Percentiles rank a stretch among this genome's conserved stretches.
Evolutionary conservation across 805 yeast genomes (phyloP).

Genomic region (Tetrapisispora iriomotensis): DNA sequence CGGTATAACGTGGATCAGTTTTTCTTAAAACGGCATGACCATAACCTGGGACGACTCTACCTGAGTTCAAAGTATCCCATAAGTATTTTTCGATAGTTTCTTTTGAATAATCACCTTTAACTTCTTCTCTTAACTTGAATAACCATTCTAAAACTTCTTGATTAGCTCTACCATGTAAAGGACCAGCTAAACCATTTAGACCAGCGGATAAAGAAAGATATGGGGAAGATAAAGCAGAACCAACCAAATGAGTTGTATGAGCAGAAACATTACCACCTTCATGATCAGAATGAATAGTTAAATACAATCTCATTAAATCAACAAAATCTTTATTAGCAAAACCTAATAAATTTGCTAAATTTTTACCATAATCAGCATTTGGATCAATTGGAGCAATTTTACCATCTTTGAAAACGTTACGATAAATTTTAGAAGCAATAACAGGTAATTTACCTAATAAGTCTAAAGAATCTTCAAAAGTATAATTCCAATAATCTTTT

Average conservation of each 20-base stretch:
- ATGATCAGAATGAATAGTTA: conserved; percentile 78
- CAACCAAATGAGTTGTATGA: conserved; percentile 78
- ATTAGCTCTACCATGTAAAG: conserved; percentile 80
- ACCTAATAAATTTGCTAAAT: conserved; percentile 50
- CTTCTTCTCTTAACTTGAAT: conserved; percentile 49
- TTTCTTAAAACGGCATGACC: conserved; percentile 84
- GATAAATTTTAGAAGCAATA: conserved; percentile 76
- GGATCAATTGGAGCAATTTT: conserved; percentile 44
- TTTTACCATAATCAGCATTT: conserved; percentile 55
- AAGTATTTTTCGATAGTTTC: conserved; percentile 64
- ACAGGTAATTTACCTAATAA: conserved; percentile 72
- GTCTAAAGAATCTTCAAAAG: conserved; percentile 73
- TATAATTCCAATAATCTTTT: conserved; percentile 76
- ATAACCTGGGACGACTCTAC: conserved; percentile 83
- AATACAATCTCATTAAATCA: conserved; percentile 71
- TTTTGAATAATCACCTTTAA: conserved; percentile 55
- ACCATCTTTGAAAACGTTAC: conserved; percentile 78
- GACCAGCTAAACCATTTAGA: conserved; percentile 79
- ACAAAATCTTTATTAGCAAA: conserved; percentile 58
- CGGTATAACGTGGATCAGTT: conserved; percentile 82
- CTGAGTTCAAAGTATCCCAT: conserved; percentile 70
- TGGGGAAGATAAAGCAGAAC: conserved; percentile 74
- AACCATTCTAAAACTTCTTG: conserved; percentile 83
- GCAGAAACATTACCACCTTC: conserved; percentile 89
- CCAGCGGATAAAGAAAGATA: conserved; percentile 74